A percentile compares a stretch with the other conserved stretches of the same genome.
Evolutionary conservation across 345 rosid species (phyloP).

Genomic region (Hibiscus trionum): DNA sequence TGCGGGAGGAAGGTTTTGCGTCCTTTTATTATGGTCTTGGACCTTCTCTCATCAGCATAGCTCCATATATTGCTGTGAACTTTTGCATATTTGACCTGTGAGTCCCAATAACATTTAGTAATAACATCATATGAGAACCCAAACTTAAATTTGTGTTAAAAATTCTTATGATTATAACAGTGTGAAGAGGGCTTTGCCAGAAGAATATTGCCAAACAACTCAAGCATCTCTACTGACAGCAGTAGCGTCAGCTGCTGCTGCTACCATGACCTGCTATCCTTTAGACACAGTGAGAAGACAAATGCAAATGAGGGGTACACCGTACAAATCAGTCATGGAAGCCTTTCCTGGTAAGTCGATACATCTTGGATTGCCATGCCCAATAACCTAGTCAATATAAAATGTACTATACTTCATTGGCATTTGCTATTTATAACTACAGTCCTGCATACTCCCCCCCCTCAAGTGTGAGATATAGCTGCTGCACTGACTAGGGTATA

Average conservation of each 20-base stretch:
- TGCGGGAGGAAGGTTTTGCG: conserved; percentile 82
- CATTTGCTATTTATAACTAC: not conserved
- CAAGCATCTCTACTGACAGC: conserved; percentile 77
- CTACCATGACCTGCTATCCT: conserved; percentile 95
- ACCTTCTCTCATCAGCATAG: conserved; percentile 86
- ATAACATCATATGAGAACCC: not conserved
- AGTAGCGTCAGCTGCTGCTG: conserved; percentile 69
- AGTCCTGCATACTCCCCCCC: not conserved
- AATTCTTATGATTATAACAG: conserved; percentile 32
- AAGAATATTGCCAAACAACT: conserved; percentile 61
- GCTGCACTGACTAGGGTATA: not conserved
- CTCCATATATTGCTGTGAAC: conserved; percentile 94
- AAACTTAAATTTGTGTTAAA: not conserved
- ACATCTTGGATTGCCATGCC: conserved; percentile 1
- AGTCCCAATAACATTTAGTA: conserved; percentile 21
- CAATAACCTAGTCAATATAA: not conserved
- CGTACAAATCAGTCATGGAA: conserved; percentile 74
- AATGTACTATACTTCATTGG: not conserved
- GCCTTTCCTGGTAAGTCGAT: conserved; percentile 55
- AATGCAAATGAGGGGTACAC: conserved; percentile 93
- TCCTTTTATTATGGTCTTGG: conserved; percentile 91
- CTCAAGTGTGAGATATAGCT: not conserved
- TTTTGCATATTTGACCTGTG: conserved; percentile 91
- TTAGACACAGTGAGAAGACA: conserved; percentile 91
- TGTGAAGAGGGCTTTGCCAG: conserved; percentile 86